Evolutionary conservation across 78 protist species (phyloP).

Genomic region (Chrysochromulina parva): DNA sequence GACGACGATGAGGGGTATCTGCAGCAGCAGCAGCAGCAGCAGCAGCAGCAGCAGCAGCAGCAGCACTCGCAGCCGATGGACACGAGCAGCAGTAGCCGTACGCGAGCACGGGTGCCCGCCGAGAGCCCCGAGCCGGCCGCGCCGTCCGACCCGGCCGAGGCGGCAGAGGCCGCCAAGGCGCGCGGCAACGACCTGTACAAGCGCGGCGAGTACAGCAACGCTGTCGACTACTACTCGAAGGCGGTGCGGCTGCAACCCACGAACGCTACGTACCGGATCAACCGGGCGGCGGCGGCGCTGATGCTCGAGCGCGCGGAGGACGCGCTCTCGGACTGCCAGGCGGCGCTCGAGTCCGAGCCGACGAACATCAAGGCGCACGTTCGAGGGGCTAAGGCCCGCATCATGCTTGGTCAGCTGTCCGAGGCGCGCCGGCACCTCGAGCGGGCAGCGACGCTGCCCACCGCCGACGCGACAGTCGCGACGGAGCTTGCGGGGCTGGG

Average conservation of each 20-base stretch:
- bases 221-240: background rate
- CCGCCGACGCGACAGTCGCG: no score
- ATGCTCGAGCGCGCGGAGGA: background rate
- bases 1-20: background rate
- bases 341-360: background rate
- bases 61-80: no score
- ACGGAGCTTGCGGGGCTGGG: no score
- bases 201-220: background rate
- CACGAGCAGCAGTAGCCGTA: no score
- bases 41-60: no score
- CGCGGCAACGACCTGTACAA: background rate
- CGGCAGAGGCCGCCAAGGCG: background rate
- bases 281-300: conserved; percentile 13
- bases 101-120: no score
- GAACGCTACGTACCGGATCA: background rate
- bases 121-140: no score
- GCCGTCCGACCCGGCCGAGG: background rate
- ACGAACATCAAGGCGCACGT: no score
- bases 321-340: background rate
- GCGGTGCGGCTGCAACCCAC: background rate
- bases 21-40: background rate
- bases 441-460: no score
- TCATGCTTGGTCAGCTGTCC: no score
- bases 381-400: no score
- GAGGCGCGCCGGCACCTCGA: background rate